phyloP scores from a whole-genome alignment of 2,329 filamentous ascomycete genomes.

The Xylariales sp. region DNA sequence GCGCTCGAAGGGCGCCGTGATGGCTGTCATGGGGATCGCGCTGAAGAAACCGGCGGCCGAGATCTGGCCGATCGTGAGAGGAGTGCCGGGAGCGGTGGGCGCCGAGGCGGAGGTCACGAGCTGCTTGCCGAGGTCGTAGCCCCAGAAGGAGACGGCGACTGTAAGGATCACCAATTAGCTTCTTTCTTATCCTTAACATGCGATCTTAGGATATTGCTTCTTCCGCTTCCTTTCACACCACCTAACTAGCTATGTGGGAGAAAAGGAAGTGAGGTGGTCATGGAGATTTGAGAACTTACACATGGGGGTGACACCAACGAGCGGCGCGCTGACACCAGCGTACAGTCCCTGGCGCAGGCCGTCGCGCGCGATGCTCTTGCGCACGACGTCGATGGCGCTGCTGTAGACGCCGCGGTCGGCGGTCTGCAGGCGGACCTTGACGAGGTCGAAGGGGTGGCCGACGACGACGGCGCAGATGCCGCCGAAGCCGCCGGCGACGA shows the following conservation, averaged over 20 bases:
- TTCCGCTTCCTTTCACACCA: too few species aligned
- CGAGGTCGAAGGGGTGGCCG: conserved; percentile 93
- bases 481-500: conserved; percentile 87
- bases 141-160: conserved; percentile 74
- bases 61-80: conserved; percentile 78
- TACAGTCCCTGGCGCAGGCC: conserved; percentile 80
- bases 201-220: too few species aligned
- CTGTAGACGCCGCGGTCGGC: conserved; percentile 90
- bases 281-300: conserved; percentile 57
- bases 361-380: conserved; percentile 82
- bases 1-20: conserved; percentile 98
- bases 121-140: conserved; percentile 92
- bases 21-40: conserved; percentile 93
- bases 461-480: conserved; percentile 92
- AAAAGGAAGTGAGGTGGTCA: background rate
- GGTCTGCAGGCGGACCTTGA: conserved; percentile 96
- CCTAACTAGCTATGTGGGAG: too few species aligned
- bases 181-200: too few species aligned
- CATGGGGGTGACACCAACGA: conserved; percentile 97
- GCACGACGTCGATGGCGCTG: conserved; percentile 85
- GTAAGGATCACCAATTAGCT: too few species aligned
- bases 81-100: conserved; percentile 56
- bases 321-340: conserved; percentile 91
- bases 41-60: conserved; percentile 95
- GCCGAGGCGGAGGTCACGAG: conserved; percentile 68